phyloP scores from a whole-genome alignment of 768 basidiomycete species.

The Serendipita sp. region DNA sequence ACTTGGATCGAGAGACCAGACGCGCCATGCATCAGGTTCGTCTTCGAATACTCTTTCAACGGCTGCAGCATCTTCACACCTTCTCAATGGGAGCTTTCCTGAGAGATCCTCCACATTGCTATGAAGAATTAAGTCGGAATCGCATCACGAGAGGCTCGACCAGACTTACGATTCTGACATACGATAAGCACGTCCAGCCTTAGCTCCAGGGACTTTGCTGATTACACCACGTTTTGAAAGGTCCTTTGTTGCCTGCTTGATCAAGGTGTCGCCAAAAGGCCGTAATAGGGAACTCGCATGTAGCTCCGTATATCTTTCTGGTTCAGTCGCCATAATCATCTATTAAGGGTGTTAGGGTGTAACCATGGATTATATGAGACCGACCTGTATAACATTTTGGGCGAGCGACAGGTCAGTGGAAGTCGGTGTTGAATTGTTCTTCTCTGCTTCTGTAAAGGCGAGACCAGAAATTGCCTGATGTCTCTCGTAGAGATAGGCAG shows the following conservation, averaged over 20 bases:
- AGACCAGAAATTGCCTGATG: constrained; percentile 16
- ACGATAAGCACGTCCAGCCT: constrained; percentile 58
- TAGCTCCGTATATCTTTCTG: constrained; percentile 50
- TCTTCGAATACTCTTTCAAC: constrained; percentile 40
- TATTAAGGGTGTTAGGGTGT: constrained; percentile 17
- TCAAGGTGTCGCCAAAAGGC: constrained; percentile 36
- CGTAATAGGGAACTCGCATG: constrained; percentile 40
- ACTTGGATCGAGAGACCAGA: constrained; percentile 65
- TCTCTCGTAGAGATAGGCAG: constrained; percentile 26
- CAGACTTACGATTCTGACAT: constrained; percentile 49
- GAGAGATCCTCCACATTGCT: constrained; percentile 56
- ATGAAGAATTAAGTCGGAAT: constrained; percentile 2
- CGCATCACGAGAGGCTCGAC: constrained; percentile 11
- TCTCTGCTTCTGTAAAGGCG: constrained; percentile 16
- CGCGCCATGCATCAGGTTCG: constrained; percentile 39
- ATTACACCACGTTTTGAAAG: constrained; percentile 50
- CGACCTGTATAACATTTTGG: constrained; percentile 58
- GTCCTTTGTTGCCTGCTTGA: constrained; percentile 39
- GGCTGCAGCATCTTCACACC: constrained; percentile 54
- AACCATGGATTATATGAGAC: neutral
- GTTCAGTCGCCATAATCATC: constrained; percentile 66
- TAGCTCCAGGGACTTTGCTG: constrained; percentile 47
- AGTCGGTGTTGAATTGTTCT: no score
- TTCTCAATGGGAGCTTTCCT: constrained; percentile 44
- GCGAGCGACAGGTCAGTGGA: constrained; percentile 23